Evolutionary conservation across 495 filamentous ascomycete genomes (phyloP).

Genomic region (Aspergillus diversus): DNA sequence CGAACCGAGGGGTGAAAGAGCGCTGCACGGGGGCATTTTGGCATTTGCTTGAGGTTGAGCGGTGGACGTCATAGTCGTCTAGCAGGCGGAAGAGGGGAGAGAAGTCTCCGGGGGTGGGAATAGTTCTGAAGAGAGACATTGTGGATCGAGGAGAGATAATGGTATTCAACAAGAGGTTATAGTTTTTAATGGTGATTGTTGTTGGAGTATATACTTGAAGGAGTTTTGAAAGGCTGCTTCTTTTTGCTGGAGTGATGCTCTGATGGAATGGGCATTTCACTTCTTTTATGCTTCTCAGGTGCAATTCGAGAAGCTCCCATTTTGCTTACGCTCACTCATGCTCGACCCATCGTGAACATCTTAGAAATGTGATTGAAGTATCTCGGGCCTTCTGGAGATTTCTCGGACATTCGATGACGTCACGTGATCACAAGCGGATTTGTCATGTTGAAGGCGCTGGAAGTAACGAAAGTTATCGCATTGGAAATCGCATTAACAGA

Average conservation of each 20-base stretch:
- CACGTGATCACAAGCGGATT: constrained; percentile 29
- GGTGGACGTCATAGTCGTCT: constrained; percentile 50
- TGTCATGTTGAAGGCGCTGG: neutral
- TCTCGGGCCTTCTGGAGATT: constrained; percentile 26
- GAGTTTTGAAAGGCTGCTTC: constrained; percentile 5
- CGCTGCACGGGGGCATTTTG: constrained; percentile 26
- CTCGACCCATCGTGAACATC: constrained; percentile 17
- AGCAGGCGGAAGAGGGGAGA: constrained; percentile 50
- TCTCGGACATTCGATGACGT: constrained; percentile 33
- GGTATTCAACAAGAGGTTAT: constrained; percentile 5
- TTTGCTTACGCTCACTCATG: neutral
- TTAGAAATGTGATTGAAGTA: constrained; percentile 10
- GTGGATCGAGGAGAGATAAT: constrained; percentile 14
- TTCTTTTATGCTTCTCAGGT: constrained; percentile 20
- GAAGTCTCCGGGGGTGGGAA: constrained; percentile 42
- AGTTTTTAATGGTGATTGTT: constrained; percentile 9
- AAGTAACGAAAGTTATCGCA: neutral
- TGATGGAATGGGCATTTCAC: constrained; percentile 9
- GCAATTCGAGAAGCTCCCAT: constrained; percentile 20
- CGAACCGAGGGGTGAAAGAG: constrained; percentile 77
- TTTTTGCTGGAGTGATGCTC: constrained; percentile 18
- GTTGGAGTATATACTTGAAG: neutral
- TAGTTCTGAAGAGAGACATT: constrained; percentile 47
- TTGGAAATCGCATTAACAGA: neutral
- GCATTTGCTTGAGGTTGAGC: constrained; percentile 25